Evolutionary conservation across 495 filamentous ascomycete genomes (phyloP), one percentile per base, ranked within the genome.

Genomic region (Xylaria bambusicola): DNA sequence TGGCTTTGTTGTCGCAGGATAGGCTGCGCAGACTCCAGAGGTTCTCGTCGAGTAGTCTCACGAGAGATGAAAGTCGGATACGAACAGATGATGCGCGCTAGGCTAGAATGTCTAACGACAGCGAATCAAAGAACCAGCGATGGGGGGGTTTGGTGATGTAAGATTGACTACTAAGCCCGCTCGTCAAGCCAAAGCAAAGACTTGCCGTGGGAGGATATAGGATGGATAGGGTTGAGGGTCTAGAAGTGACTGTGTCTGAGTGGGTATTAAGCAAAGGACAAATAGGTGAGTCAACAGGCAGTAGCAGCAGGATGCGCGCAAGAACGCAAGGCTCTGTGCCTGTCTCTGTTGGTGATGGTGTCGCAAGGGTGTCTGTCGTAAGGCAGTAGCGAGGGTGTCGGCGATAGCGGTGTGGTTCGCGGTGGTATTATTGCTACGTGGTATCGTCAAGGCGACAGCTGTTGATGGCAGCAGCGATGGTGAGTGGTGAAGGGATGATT

Each of bases 101-200:
- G 55, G 40, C 29, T 46, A 21, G 55, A 44, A 52, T 40, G 29
- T 24, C 24, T n/a, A 60, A 53, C 20, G 23, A 52, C 41, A 17
- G 38, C 21, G 33, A 31, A 50, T 29, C 15, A 20, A 49, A 31
- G 45, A 33, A 17, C 29, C 18, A 24, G 41, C 12, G 36, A 10
- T 17, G 12, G 15, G 9, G 13, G 4, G 13, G 46, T 12, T 31
- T n/a, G 56, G 20, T 10, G 58, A 54, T 35, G 40, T 49, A 35
- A 27, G 41, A 21, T 40, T 49, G 58, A 54, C 52, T 60, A 61
- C 58, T 56, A 21, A 35, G 17, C 51, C 58, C 51, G 51, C 58
- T 38, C 33, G 58, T 51, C 58, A 50, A 61, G 58, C 21, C 58
- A 29, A 42, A 50, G 20, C 44, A 51, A 38, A 40, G 44, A 61